phyloP scores from a whole-genome alignment of 2,329 filamentous ascomycete species.

The Fusarium armeniacum region DNA sequence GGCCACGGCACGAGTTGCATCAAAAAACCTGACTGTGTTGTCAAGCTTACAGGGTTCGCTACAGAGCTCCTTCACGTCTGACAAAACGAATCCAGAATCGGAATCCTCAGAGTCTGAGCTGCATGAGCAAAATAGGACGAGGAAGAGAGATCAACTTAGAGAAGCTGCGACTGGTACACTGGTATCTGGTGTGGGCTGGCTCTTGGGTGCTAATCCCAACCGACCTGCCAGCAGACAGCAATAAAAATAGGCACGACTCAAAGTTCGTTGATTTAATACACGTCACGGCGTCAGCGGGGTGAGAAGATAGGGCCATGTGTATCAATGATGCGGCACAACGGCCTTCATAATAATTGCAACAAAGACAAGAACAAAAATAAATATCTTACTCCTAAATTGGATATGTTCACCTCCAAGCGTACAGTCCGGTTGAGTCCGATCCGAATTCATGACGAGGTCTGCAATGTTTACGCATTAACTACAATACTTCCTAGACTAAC shows the following conservation, averaged over 20 bases:
- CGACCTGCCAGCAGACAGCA: constrained; percentile 36
- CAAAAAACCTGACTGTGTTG: constrained; percentile 69
- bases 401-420: not conserved
- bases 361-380: not conserved
- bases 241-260: not conserved
- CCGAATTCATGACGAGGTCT: not conserved
- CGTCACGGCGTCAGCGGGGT: not conserved
- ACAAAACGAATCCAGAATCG: constrained; percentile 32
- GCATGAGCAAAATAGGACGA: constrained; percentile 59
- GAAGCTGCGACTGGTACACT: constrained; percentile 77
- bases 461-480: not conserved
- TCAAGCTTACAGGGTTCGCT: constrained; percentile 62
- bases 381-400: not conserved
- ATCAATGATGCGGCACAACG: not conserved
- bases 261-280: not conserved
- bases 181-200: constrained; percentile 76
- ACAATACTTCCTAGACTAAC: constrained; percentile 6
- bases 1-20: constrained; percentile 71
- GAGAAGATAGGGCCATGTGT: not conserved
- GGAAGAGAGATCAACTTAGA: constrained; percentile 79
- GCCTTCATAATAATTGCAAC: not conserved
- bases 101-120: constrained; percentile 46
- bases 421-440: not conserved
- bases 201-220: constrained; percentile 68
- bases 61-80: constrained; percentile 36